These are phyloP conservation scores for Diaporthe australafricana DNA, from an alignment of 2,329 filamentous ascomycete genomes.

Conservation along the genomic window DNA sequence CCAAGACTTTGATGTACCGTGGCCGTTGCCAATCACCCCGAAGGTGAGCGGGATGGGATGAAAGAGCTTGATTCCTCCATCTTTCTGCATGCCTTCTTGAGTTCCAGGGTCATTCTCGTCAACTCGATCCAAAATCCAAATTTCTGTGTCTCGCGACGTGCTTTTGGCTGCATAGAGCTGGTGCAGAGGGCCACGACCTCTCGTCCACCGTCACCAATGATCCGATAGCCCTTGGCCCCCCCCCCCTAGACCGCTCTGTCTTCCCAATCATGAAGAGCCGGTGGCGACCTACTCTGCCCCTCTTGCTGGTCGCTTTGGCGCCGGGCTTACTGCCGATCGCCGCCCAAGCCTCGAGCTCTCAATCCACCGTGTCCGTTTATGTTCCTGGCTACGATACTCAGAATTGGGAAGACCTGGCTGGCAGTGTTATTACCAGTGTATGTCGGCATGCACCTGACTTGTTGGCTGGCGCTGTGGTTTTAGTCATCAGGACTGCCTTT, in stretches of 20 bases:
- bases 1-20: conserved; percentile 26
- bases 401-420: conserved; percentile 58
- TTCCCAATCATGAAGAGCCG: conserved; percentile 31
- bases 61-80: conserved; percentile 6
- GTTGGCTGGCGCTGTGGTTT: conserved; percentile 37
- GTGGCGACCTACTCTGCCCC: conserved; percentile 25
- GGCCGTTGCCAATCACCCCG: conserved; percentile 12
- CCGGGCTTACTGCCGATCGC: conserved; percentile 37
- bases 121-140: not conserved
- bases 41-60: not conserved
- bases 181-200: conserved; percentile 15
- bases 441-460: conserved; percentile 36
- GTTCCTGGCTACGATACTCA: conserved; percentile 55
- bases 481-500: not conserved
- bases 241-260: conserved; percentile 14
- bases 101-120: not conserved
- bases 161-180: conserved; percentile 14
- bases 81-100: not conserved
- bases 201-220: conserved; percentile 24
- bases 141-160: not conserved
- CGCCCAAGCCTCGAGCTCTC: conserved; percentile 44
- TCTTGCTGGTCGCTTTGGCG: conserved; percentile 31
- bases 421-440: conserved; percentile 59
- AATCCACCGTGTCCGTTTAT: conserved; percentile 56
- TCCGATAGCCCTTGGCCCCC: conserved; percentile 8